Evolutionary conservation across 1,284 basidiomycete genomes (phyloP).

Genomic region (Flammula alnicola): DNA sequence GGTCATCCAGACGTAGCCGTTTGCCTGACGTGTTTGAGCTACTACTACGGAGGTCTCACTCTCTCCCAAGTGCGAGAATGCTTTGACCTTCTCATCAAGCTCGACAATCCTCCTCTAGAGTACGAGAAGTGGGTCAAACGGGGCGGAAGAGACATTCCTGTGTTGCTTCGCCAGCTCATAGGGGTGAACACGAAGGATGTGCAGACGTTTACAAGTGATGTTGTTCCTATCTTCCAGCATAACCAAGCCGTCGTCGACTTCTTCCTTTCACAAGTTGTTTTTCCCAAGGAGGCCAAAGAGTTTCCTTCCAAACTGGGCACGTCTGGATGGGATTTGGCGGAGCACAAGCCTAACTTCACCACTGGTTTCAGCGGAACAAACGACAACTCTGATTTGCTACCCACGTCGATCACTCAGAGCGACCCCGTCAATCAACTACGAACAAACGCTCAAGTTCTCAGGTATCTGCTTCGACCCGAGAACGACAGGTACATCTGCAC

Average conservation of each 20-base stretch:
- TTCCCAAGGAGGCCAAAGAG: conserved; percentile 53
- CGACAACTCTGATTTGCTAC: conserved; percentile 53
- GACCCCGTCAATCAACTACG: conserved; percentile 46
- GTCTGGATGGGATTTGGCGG: conserved; percentile 59
- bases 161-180: conserved; percentile 32
- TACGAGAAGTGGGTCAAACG: conserved; percentile 47
- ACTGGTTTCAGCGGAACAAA: conserved; percentile 67
- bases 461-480: conserved; percentile 47
- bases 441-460: conserved; percentile 57
- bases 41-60: conserved; percentile 55
- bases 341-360: conserved; percentile 35
- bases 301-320: conserved; percentile 52
- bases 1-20: conserved; percentile 58
- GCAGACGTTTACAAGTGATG: conserved; percentile 9
- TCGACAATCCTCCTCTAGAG: conserved; percentile 47
- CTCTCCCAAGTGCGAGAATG: conserved; percentile 41
- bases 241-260: conserved; percentile 53
- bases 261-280: conserved; percentile 50
- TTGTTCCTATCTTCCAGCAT: conserved; percentile 41
- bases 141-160: conserved; percentile 30
- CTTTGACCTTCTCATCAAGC: conserved; percentile 46
- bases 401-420: conserved; percentile 47
- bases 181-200: conserved; percentile 42
- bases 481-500: conserved; percentile 45
- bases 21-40: conserved; percentile 52